These are phyloP conservation scores for Xylaria sp. DNA, from an alignment of 2,329 filamentous ascomycete species.

Conservation along the genomic window DNA sequence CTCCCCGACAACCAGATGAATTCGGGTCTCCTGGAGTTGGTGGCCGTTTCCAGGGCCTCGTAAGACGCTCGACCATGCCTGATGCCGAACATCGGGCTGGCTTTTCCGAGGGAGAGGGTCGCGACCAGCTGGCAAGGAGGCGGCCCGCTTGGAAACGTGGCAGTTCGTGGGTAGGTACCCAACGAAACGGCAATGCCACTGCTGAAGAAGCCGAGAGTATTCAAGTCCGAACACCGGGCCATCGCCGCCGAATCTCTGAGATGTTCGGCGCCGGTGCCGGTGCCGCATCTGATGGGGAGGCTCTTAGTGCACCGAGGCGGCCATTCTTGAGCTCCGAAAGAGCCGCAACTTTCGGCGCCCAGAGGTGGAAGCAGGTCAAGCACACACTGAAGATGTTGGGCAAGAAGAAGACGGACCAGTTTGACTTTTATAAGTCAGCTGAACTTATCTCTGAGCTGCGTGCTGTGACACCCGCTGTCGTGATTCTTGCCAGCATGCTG, in stretches of 20 bases:
- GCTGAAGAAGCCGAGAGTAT: slow-evolving; percentile 63
- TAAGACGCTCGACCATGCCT: slow-evolving; percentile 73
- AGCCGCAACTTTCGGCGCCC: slow-evolving; percentile 77
- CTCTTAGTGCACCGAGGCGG: slow-evolving; percentile 62
- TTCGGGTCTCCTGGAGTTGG: slow-evolving; percentile 55
- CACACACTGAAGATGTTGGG: slow-evolving; percentile 80
- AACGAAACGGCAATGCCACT: slow-evolving; percentile 60
- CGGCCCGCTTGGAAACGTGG: slow-evolving; percentile 66
- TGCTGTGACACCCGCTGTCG: slow-evolving; percentile 89
- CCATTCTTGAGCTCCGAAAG: slow-evolving; percentile 72
- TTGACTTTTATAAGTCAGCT: slow-evolving; percentile 94
- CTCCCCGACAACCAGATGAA: slow-evolving; percentile 60
- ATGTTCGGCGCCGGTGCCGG: slow-evolving; percentile 62
- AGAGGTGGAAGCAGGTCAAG: slow-evolving; percentile 94
- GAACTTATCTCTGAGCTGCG: slow-evolving; percentile 95
- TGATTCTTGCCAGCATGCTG: slow-evolving; percentile 97
- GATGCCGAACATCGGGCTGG: slow-evolving; percentile 70
- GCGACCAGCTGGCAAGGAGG: slow-evolving; percentile 67
- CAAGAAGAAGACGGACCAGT: slow-evolving; percentile 84
- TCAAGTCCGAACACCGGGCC: slow-evolving; percentile 66
- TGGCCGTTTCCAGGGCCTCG: slow-evolving; percentile 64
- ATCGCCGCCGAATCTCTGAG: slow-evolving; percentile 72
- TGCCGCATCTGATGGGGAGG: slow-evolving; percentile 68
- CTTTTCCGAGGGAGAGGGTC: slow-evolving; percentile 79
- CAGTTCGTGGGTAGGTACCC: slow-evolving; percentile 65